These are phyloP conservation scores for Sporobolomyces pararoseus DNA, from an alignment of 768 basidiomycete species.

Conservation along the genomic window DNA sequence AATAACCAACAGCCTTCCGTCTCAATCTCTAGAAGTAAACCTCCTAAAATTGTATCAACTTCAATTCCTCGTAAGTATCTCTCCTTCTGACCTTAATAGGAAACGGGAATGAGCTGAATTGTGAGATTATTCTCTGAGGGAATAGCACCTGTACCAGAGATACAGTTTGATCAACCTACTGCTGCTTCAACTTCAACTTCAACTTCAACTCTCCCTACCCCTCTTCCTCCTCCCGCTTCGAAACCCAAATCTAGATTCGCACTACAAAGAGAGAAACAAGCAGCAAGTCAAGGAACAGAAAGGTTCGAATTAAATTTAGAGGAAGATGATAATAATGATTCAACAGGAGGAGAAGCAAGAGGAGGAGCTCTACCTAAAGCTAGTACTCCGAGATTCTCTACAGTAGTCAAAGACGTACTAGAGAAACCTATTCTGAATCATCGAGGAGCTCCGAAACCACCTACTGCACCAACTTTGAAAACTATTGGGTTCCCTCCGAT, in stretches of 20 bases:
- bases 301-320: conserved; percentile 33
- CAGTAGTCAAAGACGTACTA: conserved; percentile 33
- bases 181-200: background rate
- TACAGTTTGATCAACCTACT: conserved; percentile 2
- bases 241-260: conserved; percentile 40
- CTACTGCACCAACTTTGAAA: conserved; percentile 1
- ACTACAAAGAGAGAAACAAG: conserved; percentile 35
- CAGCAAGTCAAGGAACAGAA: background rate
- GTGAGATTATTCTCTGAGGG: no score
- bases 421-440: conserved; percentile 14
- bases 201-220: no score
- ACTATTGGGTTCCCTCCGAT: conserved; percentile 29
- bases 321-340: no score
- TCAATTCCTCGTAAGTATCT: conserved; percentile 15
- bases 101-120: no score
- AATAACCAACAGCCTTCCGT: conserved; percentile 18
- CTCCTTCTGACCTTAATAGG: no score
- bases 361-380: conserved; percentile 1
- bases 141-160: conserved; percentile 11
- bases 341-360: no score
- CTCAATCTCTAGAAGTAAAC: conserved; percentile 13
- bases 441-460: conserved; percentile 6
- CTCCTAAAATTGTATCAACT: conserved; percentile 17
- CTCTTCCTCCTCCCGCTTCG: background rate
- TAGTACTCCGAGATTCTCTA: background rate